Base-by-base conservation (phyloP, 1,284 basidiomycete genomes). In the Pyrrhoderma lamaoense region DNA sequence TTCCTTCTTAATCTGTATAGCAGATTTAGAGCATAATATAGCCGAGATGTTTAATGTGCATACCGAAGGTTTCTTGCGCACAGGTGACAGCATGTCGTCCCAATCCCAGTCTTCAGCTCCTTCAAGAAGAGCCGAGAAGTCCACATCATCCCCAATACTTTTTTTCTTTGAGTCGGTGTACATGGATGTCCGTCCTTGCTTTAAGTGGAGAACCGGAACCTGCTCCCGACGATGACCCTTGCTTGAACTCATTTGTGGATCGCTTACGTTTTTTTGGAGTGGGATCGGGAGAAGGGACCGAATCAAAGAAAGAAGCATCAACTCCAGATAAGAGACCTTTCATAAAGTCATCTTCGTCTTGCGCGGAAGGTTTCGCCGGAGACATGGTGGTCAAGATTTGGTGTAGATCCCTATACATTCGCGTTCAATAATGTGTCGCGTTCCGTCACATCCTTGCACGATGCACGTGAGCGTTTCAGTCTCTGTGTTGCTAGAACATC, bases 61-160 rank as follows among this genome's bases (percentile, higher is more conserved):
- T 18, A 48, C 54, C n/a, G 8, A 22, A 23, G 38, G 39, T 25
- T 50, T 42, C 16, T 42, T 23, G 19, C 23, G 23, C 5, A 36
- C 48, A 14, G 52, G 38, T 36, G 40, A 47, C 59, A 64, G 50
- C 31, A 75, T 70, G 52, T 71, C 73, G 34, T 73, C 65, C 71
- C 77, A 74, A 53, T 80, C 75, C 79, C 75, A 76, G 23, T 67
- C 67, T 47, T 80, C 79, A 0, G 75, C 76, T 1, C 78, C 80
- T 45, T 79, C 71, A 8, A 79, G 60, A 9, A 81, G 67, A 9
- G 64, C 57, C 0, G 61, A 61, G 40, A 77, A 58, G 52, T 77
- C 71, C 8, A 67, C 49, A 48, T 71, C 68, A 4, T 60, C 57
- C 35, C 59, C 16, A 14, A 18, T 14, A 54, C 44, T 35, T 51